A percentile compares a stretch with the other conserved stretches of the same genome.
Conservation (phyloP, 2,329 filamentous ascomycete genomes). For the Emericellopsis cladophorae region DNA sequence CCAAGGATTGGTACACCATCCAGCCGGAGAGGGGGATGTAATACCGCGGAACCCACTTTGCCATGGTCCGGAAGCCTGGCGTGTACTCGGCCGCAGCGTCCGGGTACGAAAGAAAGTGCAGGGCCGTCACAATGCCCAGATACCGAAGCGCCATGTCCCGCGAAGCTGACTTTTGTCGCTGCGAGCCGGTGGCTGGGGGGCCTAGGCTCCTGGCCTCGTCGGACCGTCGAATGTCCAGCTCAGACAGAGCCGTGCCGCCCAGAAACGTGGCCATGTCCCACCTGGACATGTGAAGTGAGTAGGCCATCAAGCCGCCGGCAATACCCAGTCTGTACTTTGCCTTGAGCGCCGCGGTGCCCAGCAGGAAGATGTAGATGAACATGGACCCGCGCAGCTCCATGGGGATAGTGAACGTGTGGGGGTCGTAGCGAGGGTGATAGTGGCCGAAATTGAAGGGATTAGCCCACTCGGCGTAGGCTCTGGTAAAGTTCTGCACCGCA, state of each 20-base stretch:
- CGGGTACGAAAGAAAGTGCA: conserved; percentile 25
- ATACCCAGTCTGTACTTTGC: conserved; percentile 18
- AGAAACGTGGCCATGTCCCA: conserved; percentile 28
- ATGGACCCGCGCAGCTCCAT: conserved; percentile 28
- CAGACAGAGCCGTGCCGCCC: conserved; percentile 21
- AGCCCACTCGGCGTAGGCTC: conserved; percentile 23
- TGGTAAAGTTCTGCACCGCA: conserved; percentile 22
- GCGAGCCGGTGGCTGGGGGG: conserved; percentile 6
- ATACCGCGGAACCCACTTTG: conserved; percentile 19
- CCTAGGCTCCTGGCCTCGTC: conserved; percentile 5
- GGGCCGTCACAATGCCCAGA: conserved; percentile 14
- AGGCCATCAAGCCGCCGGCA: conserved; percentile 15
- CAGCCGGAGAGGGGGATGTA: conserved; percentile 21
- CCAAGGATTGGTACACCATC: conserved; percentile 25
- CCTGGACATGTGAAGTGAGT: conserved; percentile 19
- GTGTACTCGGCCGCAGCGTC: conserved; percentile 24
- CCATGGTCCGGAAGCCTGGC: conserved; percentile 20
- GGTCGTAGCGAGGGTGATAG: conserved; percentile 25
- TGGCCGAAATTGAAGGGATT: conserved; percentile 26
- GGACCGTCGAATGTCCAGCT: conserved; percentile 17
- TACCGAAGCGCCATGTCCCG: conserved; percentile 11
- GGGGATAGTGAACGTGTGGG: conserved; percentile 27
- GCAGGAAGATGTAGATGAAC: conserved; percentile 24
- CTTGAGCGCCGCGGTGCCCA: conserved; percentile 22
- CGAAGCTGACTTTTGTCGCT: conserved; percentile 3